Base-by-base conservation (phyloP, 495 filamentous ascomycete genomes). In the Chaetomidium leptoderma region DNA sequence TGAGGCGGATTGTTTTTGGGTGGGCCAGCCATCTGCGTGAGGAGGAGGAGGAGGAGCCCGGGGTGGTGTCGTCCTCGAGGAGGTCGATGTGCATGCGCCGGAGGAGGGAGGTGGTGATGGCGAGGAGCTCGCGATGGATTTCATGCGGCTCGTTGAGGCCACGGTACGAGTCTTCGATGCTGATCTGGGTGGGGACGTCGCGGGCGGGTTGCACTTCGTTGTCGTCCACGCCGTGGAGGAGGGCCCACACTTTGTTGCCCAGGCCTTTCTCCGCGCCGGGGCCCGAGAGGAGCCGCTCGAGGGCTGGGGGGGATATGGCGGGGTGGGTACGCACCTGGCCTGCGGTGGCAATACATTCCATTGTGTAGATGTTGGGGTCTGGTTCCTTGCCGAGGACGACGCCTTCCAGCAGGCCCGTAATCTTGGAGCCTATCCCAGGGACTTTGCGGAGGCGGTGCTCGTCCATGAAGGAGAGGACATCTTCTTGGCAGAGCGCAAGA, bases 161-260 rank as follows among this genome's bases (percentile, higher is more conserved):
- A 3, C 61, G 60, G 66, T 93, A 97, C 6, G 89, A 89, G 68
- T 97, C 90, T 66, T 97, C 92, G 58, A 97, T 95, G 70, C 89
- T 92, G 68, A 97, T 96, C 69, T 96, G 91, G 13, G 83, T 84
- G 0, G 92, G 92, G 14, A 95, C 70, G 37, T 83, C 83, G 61
- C 83, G 81, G 2, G 85, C 87, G 59, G 84, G 78, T 19, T 81
- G 78, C 17, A 97, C 90, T 40, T 87, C 84, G 8, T 80, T 74
- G 53, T 77, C 65, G 65, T 89, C 86, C 16, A 82, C 70, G 37
- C 84, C 86, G 64, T 88, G 79, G 8, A 89, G 69, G 2, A 87
- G 72, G 35, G 66, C 68, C 83, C 82, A 88, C 0, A 82, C 64
- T 58, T 83, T 86, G 37, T 63, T 60, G 0, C 87, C 88, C 40